Evolutionary conservation across 306 rosid species (phyloP), one percentile per base, ranked within the genome.

Genomic region (Hippophae tibetana): DNA sequence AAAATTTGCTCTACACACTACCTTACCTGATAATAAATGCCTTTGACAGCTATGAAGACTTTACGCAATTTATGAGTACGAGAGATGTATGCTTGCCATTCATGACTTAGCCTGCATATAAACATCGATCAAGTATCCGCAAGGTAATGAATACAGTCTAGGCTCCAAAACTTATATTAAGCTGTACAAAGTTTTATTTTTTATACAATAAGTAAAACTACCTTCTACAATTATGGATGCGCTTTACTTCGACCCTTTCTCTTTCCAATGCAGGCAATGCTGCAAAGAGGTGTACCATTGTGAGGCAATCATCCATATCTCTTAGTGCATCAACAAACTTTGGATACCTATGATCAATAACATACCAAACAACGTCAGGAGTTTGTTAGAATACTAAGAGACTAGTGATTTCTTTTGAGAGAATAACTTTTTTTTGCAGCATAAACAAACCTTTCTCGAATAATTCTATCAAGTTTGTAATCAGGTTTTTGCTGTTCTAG

Each of bases 241-340:
- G 68, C 58, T 83, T 80, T 56, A 86, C 94, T 8, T 82, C 93
- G 78, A 92, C 74, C 54, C 81, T 85, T 49, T 79, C 78, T 69
- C 76, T 72, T 78, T 83, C 93, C 45, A 68, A 57, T 7, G 95
- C 86, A 50, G 99, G 99, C 58, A 92, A 75, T 52, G 93, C 83
- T 1, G 96, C 96, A 71, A 87, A 92, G 47, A 87, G 99, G 74
- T 92, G 99, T 58, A 85, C 90, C 87, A 86, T 76, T 0, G 95
- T 75, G 60, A 92, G 89, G 69, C 96, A 92, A 63, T 92, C 98
- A 50, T 92, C 99, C 79, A 87, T 68, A 71, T 92, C 99, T 69
- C 99, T 79, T 9, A 92, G 84, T 13, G 96, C 99, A 72, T 85
- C 96, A 12, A 87, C 70, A 60, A 87, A 92, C 40, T 81, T 92